phyloP scores from a whole-genome alignment of 2,329 filamentous ascomycete species.

The Colletotrichum orbiculare region DNA sequence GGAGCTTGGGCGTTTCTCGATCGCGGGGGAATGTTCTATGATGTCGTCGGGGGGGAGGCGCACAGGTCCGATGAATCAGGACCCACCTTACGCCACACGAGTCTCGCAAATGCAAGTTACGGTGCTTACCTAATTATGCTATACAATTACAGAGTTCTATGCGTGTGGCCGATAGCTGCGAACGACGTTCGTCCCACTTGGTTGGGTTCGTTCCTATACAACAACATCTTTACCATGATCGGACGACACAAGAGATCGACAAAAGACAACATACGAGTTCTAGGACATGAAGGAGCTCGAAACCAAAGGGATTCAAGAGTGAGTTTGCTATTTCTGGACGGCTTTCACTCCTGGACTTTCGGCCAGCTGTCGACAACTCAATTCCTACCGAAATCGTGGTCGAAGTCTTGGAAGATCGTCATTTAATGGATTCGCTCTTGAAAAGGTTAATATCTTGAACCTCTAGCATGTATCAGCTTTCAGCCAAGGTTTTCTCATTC shows the following conservation, averaged over 20 bases:
- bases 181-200: conserved; percentile 17
- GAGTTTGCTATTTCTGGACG: not conserved
- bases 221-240: not conserved
- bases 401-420: no score
- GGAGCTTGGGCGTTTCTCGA: not conserved
- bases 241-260: not conserved
- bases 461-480: not conserved
- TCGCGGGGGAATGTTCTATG: conserved; percentile 3
- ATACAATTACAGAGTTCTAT: not conserved
- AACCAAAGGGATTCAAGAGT: not conserved
- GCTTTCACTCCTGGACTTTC: not conserved
- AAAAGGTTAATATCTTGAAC: no score
- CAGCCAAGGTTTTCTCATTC: not conserved
- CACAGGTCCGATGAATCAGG: no score
- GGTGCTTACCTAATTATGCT: not conserved
- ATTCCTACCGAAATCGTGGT: no score
- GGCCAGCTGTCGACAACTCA: no score
- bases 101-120: not conserved
- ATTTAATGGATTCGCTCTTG: no score
- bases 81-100: no score
- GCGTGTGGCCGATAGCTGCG: not conserved
- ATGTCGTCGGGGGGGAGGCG: not conserved
- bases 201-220: not conserved
- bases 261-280: not conserved
- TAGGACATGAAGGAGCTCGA: not conserved